Evolutionary conservation across 1,284 basidiomycete species (phyloP), one percentile per base, ranked within the genome.

Genomic region (Tremellales sp.): DNA sequence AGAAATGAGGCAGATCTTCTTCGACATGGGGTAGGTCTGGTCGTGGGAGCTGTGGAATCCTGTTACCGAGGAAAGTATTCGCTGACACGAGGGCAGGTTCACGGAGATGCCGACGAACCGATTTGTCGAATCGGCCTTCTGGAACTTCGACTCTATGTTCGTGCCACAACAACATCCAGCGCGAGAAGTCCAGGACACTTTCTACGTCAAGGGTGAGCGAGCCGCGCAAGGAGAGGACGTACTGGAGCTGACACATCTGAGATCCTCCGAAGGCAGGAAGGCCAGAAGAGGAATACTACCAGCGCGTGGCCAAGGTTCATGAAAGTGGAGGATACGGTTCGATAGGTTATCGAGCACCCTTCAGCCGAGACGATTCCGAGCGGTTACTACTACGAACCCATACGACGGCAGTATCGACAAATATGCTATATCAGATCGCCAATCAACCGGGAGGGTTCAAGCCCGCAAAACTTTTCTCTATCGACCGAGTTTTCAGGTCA

Each of bases 161-260:
- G 96, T 99, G 0, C 96, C 96, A 1, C 96, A 99, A 70, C 94
- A 98, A 76, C 96, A 99, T 76, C 94, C 96, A 17, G 96, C 96
- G 23, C 84, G 96, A 69, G 96, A 99, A 63, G 75, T 97, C 45
- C 96, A 99, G 75, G 96, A 99, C 69, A 99, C 96, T 6, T 99
- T 99, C 81, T 99, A 98, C 75, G 81, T 98, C 44, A 96, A 93
- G 56, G 88, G 89, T 84, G 63, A 52, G 68, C 62, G 40, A 31
- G 4, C 7, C 13, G 33, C 36, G n/a, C n/a, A n/a, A n/a, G n/a
- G n/a, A n/a, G 29, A 8, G n/a, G 10, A 10, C 4, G 25, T 26
- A 27, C 24, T 43, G 22, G 5, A 17, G 5, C 41, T n/a, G 25
- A 26, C 41, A 17, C 33, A 43, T 22, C 41, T 22, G 23, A 91